Base-by-base conservation (phyloP, 2,329 filamentous ascomycete genomes). In the Exophiala xenobiotica region DNA sequence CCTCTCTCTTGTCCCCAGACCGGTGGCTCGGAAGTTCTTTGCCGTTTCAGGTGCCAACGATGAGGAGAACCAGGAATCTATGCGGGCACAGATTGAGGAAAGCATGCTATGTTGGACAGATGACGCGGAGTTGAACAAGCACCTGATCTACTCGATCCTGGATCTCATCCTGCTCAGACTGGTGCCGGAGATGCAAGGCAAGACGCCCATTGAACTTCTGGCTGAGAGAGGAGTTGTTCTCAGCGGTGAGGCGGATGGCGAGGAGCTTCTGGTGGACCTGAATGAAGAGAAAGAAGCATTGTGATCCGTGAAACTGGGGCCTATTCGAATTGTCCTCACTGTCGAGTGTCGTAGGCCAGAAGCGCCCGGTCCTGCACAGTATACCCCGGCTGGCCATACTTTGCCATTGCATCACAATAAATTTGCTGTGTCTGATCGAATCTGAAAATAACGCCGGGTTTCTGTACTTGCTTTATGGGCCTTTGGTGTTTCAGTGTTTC, bases 51-150 rank as follows among this genome's bases (percentile, higher is more conserved):
- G 79, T 49, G 69, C 73, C 56, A 72, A 70, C 42, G 73, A 81
- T 50, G 69, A 82, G 39, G 69, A 31, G 46, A 73, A 78, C 18
- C 73, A 80, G 46, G 70, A 74, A 56, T 72, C 70, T 46, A 74
- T 83, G 51, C 69, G 82, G 38, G 69, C 73, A 54, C 79, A 85
- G 61, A 78, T 89, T 57, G 81, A 85, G 64, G 74, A 74, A 47
- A 73, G 74, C 19, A 74, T 90, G 39, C 75, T 97, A 40, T 82
- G 87, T 62, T 75, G 91, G 29, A 85, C 96, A 60, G 81, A 80
- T 12, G 90, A 96, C 69, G 76, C 80, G 45, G 96, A 96, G 71
- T 86, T 90, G 71, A 99, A 99, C 72, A 95, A 91, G 73, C 90
- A 96, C 71, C 74, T 97, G 24, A 74, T 96, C 61, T 96, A 95